Conservation (phyloP, 2,329 filamentous ascomycete genomes). For the Zymoseptoria crescenta region DNA sequence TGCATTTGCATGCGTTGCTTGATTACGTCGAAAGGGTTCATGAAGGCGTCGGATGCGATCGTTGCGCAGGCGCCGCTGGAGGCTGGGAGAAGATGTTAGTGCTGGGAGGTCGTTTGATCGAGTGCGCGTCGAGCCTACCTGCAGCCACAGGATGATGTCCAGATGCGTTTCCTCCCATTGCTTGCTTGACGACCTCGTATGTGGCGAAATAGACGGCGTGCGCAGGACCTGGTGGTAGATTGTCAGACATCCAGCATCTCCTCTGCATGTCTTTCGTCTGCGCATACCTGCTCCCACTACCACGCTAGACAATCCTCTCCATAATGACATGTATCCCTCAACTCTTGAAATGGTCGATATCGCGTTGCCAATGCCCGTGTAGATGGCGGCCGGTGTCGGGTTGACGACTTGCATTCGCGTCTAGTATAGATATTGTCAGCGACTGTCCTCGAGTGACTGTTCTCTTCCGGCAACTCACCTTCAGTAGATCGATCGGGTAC, state of each 20-base stretch:
- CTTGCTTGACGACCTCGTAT: conserved; percentile 93
- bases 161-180: conserved; percentile 83
- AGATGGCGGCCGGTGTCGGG: conserved; percentile 69
- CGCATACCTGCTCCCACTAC: conserved; percentile 78
- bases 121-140: conserved; percentile 46
- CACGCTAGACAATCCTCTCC: conserved; percentile 94
- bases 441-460: conserved; percentile 2
- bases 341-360: conserved; percentile 85
- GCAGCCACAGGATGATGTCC: conserved; percentile 91
- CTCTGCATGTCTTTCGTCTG: not conserved
- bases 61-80: conserved; percentile 91
- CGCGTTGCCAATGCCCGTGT: conserved; percentile 84
- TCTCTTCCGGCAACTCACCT: conserved; percentile 51
- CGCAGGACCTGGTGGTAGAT: conserved; percentile 63
- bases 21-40: conserved; percentile 99
- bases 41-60: conserved; percentile 93
- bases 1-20: conserved; percentile 99
- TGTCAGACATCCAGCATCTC: not conserved
- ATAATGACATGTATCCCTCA: conserved; percentile 85
- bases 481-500: conserved; percentile 97
- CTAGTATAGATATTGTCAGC: conserved; percentile 40
- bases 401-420: conserved; percentile 97
- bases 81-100: conserved; percentile 44
- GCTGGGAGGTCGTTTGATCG: too few relatives aligned
- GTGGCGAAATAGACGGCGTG: conserved; percentile 98